Percentiles rank a stretch among this genome's conserved stretches.
Evolutionary conservation across 1,284 basidiomycete species (phyloP).

Genomic region (Porogramme epimiltina): DNA sequence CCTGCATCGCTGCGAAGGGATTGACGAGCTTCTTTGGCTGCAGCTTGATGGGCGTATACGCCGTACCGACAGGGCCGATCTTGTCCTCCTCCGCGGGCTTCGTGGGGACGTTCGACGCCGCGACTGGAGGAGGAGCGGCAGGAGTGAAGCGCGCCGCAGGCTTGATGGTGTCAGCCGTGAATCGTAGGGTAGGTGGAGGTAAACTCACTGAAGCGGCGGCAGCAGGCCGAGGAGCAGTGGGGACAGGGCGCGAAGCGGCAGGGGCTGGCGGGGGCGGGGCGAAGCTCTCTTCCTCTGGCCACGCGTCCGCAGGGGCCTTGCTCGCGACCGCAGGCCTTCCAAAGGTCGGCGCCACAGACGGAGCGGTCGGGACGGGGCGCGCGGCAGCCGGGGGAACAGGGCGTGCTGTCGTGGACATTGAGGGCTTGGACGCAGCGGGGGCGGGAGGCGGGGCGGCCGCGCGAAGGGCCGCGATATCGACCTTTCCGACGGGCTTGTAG

Average conservation of each 20-base stretch:
- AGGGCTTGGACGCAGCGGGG: constrained; percentile 36
- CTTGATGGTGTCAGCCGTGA: constrained; percentile 4
- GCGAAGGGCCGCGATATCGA: constrained; percentile 66
- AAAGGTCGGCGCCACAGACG: constrained; percentile 38
- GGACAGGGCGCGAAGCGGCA: constrained; percentile 50
- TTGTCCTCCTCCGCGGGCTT: constrained; percentile 79
- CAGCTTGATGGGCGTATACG: constrained; percentile 86
- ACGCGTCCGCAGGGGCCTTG: constrained; percentile 52
- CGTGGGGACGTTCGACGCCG: constrained; percentile 50
- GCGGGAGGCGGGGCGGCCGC: constrained; percentile 26
- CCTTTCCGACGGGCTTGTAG: constrained; percentile 72
- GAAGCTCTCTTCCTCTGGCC: constrained; percentile 49
- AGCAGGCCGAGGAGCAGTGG: constrained; percentile 27
- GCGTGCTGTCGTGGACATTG: constrained; percentile 41
- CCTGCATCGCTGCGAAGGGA: constrained; percentile 70
- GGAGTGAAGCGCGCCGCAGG: constrained; percentile 28
- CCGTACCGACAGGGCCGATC: constrained; percentile 82
- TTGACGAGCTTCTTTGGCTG: constrained; percentile 87
- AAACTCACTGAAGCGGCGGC: constrained; percentile 20
- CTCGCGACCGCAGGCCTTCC: constrained; percentile 24
- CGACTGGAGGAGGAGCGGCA: constrained; percentile 42
- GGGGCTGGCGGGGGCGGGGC: constrained; percentile 44
- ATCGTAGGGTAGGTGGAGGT: constrained; percentile 2
- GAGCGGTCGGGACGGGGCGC: constrained; percentile 47
- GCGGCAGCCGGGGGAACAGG: constrained; percentile 41